Evolutionary conservation across 2,329 filamentous ascomycete species (phyloP).

Genomic region (Aureobasidium musti): DNA sequence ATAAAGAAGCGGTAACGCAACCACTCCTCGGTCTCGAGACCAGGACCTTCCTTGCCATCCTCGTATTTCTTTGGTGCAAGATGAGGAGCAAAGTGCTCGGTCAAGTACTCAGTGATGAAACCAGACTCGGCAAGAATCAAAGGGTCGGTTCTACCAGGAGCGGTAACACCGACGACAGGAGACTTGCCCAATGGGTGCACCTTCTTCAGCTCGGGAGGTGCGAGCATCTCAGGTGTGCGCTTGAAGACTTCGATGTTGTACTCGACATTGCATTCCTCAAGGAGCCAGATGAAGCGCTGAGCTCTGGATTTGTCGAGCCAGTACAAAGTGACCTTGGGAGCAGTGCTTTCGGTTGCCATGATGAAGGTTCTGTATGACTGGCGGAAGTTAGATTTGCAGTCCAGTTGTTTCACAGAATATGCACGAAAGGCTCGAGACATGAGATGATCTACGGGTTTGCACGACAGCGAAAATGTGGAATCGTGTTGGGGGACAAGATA

Average conservation of each 20-base stretch:
- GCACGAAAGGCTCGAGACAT: not conserved
- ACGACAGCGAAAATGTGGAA: not conserved
- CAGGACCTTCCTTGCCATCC: slow-evolving; percentile 56
- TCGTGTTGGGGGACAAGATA: not conserved
- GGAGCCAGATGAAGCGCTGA: slow-evolving; percentile 80
- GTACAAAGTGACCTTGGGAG: slow-evolving; percentile 63
- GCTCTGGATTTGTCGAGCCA: slow-evolving; percentile 81
- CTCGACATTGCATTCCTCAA: slow-evolving; percentile 76
- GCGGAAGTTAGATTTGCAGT: not conserved
- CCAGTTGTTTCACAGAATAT: not conserved
- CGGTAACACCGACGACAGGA: slow-evolving; percentile 69
- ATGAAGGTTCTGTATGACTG: slow-evolving; percentile 1
- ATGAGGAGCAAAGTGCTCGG: slow-evolving; percentile 62
- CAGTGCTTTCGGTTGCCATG: slow-evolving; percentile 32
- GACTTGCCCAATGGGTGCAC: slow-evolving; percentile 87
- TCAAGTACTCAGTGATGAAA: slow-evolving; percentile 78
- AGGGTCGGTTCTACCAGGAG: slow-evolving; percentile 49
- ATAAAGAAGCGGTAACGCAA: slow-evolving; percentile 67
- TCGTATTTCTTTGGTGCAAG: slow-evolving; percentile 57
- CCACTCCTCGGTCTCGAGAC: slow-evolving; percentile 60
- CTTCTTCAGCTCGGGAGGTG: slow-evolving; percentile 72
- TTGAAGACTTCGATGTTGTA: slow-evolving; percentile 82
- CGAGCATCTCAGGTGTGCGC: slow-evolving; percentile 64
- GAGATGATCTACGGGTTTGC: not conserved
- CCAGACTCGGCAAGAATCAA: slow-evolving; percentile 78